Conservation (phyloP, 768 basidiomycete genomes). For the Mycena rosella region DNA sequence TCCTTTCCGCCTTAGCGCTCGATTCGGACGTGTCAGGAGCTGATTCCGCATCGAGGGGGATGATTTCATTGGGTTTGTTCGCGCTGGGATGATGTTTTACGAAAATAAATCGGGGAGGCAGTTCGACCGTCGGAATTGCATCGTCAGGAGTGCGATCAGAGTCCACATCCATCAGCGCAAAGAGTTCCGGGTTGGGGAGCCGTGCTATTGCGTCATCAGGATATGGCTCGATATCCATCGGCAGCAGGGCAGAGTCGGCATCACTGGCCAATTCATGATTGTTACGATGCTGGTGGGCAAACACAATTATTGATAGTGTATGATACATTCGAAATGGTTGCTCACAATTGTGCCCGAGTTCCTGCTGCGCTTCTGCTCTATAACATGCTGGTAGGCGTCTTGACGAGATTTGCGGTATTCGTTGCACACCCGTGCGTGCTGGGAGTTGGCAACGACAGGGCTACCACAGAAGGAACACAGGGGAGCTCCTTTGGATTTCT, state of each 20-base stretch:
- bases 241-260: background rate
- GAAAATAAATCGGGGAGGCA: slow-evolving; percentile 23
- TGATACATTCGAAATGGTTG: background rate
- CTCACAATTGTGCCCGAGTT: background rate
- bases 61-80: slow-evolving; percentile 18
- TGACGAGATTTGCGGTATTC: slow-evolving; percentile 4
- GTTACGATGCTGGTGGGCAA: background rate
- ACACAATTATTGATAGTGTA: background rate
- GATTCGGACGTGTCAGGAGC: background rate
- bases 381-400: background rate
- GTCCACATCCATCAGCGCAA: slow-evolving; percentile 8
- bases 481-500: background rate
- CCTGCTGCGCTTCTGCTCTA: background rate
- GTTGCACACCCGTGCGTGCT: slow-evolving; percentile 2
- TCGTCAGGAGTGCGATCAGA: background rate
- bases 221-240: background rate
- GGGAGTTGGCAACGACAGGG: background rate
- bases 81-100: slow-evolving; percentile 27
- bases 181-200: background rate
- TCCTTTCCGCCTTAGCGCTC: too few relatives aligned
- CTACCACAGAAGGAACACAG: background rate
- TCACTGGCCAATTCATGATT: background rate
- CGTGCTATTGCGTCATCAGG: background rate
- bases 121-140: background rate
- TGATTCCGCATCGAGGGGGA: slow-evolving; percentile 5